phyloP scores from a whole-genome alignment of 192 early-diverging fungal genomes.

The Chytriomyces sp. region DNA sequence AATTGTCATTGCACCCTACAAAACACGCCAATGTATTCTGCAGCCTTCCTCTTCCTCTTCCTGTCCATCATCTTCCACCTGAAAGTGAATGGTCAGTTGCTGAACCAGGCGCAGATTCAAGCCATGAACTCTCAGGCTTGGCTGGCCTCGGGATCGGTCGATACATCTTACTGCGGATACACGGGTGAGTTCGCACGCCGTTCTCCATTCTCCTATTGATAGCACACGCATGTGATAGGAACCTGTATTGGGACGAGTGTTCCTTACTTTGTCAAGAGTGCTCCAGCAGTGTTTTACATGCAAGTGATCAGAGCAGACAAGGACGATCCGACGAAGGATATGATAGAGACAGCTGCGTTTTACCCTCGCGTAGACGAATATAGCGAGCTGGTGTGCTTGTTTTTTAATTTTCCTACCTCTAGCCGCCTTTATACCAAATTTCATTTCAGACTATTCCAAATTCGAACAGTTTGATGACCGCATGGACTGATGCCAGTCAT shows the following conservation, averaged over 20 bases:
- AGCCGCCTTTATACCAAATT: not conserved
- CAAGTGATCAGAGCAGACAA: not conserved
- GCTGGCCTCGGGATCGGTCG: not conserved
- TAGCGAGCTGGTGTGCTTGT: conserved; percentile 28
- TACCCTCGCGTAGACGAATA: conserved; percentile 53
- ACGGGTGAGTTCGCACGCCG: not conserved
- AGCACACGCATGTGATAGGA: not conserved
- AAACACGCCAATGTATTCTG: no score
- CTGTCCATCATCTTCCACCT: no score
- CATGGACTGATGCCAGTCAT: not conserved
- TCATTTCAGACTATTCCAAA: conserved; percentile 27
- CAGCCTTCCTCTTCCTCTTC: no score
- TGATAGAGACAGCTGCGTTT: conserved; percentile 38
- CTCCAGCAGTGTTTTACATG: conserved; percentile 12
- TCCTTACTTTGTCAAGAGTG: not conserved
- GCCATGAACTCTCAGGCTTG: not conserved
- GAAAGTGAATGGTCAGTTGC: no score
- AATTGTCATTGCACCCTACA: no score
- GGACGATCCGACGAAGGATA: conserved; percentile 2
- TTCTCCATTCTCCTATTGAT: no score
- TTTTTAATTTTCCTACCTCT: not conserved
- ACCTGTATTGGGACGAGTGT: not conserved
- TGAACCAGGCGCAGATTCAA: not conserved
- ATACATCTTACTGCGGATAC: not conserved
- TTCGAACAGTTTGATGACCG: conserved; percentile 11